These are phyloP conservation scores for Pythium diclinum DNA, from an alignment of 352 stramenopile genomes.

Conservation along the genomic window DNA sequence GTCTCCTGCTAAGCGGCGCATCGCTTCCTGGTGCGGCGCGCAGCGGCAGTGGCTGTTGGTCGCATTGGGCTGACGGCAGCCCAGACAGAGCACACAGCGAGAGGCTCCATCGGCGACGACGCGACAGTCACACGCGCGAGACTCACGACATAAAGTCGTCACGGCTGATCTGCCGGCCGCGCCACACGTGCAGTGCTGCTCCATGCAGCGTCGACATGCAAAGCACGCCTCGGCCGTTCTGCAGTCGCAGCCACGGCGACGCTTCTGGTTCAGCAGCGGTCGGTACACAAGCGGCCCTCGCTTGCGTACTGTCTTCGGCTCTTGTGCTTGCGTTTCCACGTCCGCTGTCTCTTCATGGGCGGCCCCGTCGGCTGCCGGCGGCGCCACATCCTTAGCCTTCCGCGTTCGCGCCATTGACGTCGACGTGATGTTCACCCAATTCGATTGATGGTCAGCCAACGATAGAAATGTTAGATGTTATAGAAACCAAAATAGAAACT, in stretches of 20 bases:
- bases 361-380: neutral
- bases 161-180: conserved; percentile 22
- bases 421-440: neutral
- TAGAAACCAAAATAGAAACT: conserved; percentile 16
- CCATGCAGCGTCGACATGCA: conserved; percentile 51
- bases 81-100: conserved; percentile 55
- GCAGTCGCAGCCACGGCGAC: conserved; percentile 43
- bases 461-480: conserved; percentile 21
- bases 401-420: neutral
- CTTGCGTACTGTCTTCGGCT: neutral
- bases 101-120: conserved; percentile 20
- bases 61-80: conserved; percentile 37
- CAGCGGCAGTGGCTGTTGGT: conserved; percentile 59
- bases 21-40: conserved; percentile 34
- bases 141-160: conserved; percentile 48
- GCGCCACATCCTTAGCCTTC: neutral
- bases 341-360: neutral
- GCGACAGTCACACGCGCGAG: conserved; percentile 57
- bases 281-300: too few species aligned
- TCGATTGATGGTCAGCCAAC: conserved; percentile 13
- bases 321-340: neutral
- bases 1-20: neutral
- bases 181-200: conserved; percentile 58
- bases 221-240: conserved; percentile 44
- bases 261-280: conserved; percentile 9